These are phyloP conservation scores for Xylariaceae sp. DNA, from an alignment of 2,329 filamentous ascomycete species.

Conservation along the genomic window DNA sequence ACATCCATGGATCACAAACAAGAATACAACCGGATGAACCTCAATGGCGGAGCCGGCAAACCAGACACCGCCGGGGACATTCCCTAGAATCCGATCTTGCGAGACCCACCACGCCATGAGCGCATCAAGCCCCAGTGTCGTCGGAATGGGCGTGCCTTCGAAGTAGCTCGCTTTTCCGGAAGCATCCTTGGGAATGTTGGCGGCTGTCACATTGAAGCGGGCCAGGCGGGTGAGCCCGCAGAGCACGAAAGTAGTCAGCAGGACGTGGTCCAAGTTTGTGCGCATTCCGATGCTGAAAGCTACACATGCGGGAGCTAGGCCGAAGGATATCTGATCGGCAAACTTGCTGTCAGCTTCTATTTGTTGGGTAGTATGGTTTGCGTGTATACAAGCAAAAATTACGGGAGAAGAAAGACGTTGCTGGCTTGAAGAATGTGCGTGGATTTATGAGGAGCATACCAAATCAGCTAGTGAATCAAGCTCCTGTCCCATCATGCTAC, in stretches of 20 bases:
- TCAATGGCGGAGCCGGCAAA: conserved; percentile 72
- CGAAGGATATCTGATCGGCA: conserved; percentile 83
- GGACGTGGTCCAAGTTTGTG: conserved; percentile 80
- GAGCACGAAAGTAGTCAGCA: conserved; percentile 86
- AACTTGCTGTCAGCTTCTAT: not conserved
- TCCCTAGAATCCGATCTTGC: conserved; percentile 77
- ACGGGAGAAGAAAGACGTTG: not conserved
- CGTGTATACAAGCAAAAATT: not conserved
- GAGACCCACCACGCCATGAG: conserved; percentile 91
- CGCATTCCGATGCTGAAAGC: conserved; percentile 90
- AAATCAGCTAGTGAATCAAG: conserved; percentile 94
- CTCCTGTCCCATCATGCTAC: conserved; percentile 96
- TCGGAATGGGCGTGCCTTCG: conserved; percentile 95
- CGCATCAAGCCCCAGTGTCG: conserved; percentile 78
- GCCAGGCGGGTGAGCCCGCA: conserved; percentile 92
- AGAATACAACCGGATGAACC: conserved; percentile 79
- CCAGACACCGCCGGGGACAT: conserved; percentile 77
- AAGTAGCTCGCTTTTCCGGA: conserved; percentile 94
- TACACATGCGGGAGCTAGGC: conserved; percentile 83
- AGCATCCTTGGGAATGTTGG: conserved; percentile 87
- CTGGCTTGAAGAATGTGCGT: not conserved
- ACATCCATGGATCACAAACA: conserved; percentile 90
- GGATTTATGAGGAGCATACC: conserved; percentile 58
- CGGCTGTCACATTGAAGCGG: conserved; percentile 96
- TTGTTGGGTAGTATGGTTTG: conserved; percentile 1